Evolutionary conservation across 805 yeast genomes (phyloP), one percentile per base, ranked within the genome.

Genomic region (Crinitomyces ghanaensis): DNA sequence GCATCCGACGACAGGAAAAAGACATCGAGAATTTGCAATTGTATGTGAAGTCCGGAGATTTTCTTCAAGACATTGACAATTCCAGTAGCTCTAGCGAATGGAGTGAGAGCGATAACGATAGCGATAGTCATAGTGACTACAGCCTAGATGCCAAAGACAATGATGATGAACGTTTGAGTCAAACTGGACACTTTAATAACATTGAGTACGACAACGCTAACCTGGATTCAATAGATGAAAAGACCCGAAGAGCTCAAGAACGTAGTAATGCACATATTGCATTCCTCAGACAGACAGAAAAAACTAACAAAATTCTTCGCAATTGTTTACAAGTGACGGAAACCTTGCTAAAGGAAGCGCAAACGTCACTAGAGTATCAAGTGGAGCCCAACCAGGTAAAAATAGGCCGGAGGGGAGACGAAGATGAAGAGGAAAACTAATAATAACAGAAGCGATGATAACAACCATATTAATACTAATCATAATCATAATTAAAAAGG

Each of bases 1-100:
- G 38, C 20, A 27, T 50, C 18, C 44, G 49, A 3, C 35, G 37
- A 8, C 52, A 48, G 32, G 22, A 28, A n/a, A 40, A 41, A 12
- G 50, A 46, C 8, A 33, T 50, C 6, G 40, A 40, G 7, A 31
- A 27, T 9, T 37, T 49, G 20, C 31, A 30, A 9, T 9, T 21
- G n/a, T 21, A 21, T 9, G n/a, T 21, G n/a, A 9, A 21, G 24
- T 9, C 24, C 9, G 24, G 11, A 21, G 24, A 9, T 6, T 17
- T 14, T 14, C 17, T 25, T 11, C 8, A 11, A 8, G 11, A 8
- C 23, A 8, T 8, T 20, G 9, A 11, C 8, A 20, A 8, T 20
- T 20, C 23, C 23, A 11, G 11, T 20, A 20, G 23, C 24, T 21
- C 28, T 13, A 17, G 15, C 6, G 8, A 25, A 14, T 14, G 17